Conservation (phyloP, 257 asterid genomes). For the Petunia secreta region DNA sequence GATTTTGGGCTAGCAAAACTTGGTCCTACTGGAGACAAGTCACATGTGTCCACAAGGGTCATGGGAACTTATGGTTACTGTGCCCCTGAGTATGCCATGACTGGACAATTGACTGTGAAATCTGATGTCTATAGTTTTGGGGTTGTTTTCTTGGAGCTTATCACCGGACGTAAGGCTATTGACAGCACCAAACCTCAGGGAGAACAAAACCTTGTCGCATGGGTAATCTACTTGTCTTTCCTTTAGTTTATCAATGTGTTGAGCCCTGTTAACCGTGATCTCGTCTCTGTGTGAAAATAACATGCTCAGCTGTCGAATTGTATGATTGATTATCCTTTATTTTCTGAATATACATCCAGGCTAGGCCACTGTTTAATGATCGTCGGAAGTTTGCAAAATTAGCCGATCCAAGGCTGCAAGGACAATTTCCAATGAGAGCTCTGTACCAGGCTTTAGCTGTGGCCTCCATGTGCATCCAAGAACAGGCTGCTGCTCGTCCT, state of each 20-base stretch:
- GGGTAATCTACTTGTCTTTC: slow-evolving; percentile 54
- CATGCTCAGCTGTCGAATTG: not conserved
- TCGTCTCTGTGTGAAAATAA: not conserved
- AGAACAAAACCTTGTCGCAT: slow-evolving; percentile 90
- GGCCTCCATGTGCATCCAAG: slow-evolving; percentile 97
- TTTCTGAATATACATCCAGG: slow-evolving; percentile 51
- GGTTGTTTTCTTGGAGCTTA: slow-evolving; percentile 91
- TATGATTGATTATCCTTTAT: slow-evolving; percentile 4
- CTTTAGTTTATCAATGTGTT: not conserved
- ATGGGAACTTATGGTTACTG: slow-evolving; percentile 99
- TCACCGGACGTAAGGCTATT: slow-evolving; percentile 96
- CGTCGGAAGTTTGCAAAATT: slow-evolving; percentile 77
- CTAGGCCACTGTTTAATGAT: slow-evolving; percentile 87
- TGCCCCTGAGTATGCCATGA: slow-evolving; percentile 99
- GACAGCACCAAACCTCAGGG: slow-evolving; percentile 86
- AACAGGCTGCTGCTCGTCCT: slow-evolving; percentile 98
- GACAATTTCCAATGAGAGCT: slow-evolving; percentile 85
- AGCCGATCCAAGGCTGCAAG: slow-evolving; percentile 87
- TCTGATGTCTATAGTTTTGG: slow-evolving; percentile 99
- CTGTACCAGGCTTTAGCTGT: slow-evolving; percentile 97
- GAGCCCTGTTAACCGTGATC: not conserved
- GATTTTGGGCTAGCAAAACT: slow-evolving; percentile 99
- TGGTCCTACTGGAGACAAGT: slow-evolving; percentile 99
- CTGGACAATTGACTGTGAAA: slow-evolving; percentile 94
- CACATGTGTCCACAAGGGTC: slow-evolving; percentile 97